Base-by-base conservation (phyloP, 805 yeast species). In the Komagataella mondaviorum region DNA sequence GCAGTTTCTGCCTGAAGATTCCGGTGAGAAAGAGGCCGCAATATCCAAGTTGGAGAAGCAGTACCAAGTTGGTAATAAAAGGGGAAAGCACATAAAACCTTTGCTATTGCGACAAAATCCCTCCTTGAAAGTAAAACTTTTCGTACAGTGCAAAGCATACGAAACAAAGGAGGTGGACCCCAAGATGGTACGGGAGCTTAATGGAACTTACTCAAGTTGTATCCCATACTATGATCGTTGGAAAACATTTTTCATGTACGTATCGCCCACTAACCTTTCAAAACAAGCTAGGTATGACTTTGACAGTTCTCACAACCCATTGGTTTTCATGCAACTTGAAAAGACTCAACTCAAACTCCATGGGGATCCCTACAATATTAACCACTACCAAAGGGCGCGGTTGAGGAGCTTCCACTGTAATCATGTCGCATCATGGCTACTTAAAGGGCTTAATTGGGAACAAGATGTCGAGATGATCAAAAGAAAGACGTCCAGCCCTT, bases 101-200 rank as follows among this genome's bases (percentile, higher is more conserved):
- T 51, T 62, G 1, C 52, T 55, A 4, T 43, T 52, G 48, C 54
- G 59, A 18, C 51, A 54, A 12, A 48, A 50, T 44, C 45, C 56
- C n/a, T 50, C 61, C 17, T 52, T 61, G 14, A 70, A 69, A 47
- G 67, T 75, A 6, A 64, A 65, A 48, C 62, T 77, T 2, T 64
- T 76, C 53, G 79, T 77, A 4, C 85, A 80, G 58, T 80, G 85
- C 60, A 79, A 80, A 55, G 72, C 77, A 58, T 69, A 72, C 56
- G 62, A 62, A 23, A 60, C 57, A 17, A 61, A 63, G 3, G 69
- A 71, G 50, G 67, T 78, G 39, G 70, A 68, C 51, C 77, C 83
- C 12, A 62, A 67, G 44, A 60, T 70, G 48, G 62, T 80, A 1
- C 67, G 85, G 47, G 85, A 80, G 57, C 58, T 79, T 36, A 69